Evolutionary conservation across 2,329 filamentous ascomycete species (phyloP), one percentile per base, ranked within the genome.

Genomic region (Fusarium pininemorale): DNA sequence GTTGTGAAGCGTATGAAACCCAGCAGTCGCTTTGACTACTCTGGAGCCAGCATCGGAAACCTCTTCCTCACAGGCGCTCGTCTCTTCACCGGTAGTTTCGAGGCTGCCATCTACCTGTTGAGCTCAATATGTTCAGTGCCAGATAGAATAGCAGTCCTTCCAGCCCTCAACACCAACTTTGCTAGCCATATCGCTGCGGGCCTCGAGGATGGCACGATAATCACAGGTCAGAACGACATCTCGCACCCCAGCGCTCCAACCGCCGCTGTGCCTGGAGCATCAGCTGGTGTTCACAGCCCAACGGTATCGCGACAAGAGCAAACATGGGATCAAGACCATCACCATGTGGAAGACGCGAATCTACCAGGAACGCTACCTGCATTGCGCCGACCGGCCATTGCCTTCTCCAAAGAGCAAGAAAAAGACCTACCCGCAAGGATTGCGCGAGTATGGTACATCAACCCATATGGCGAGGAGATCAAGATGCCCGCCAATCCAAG

Each of bases 401-500:
- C 87, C 9, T 97, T 98, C 80, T 92, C 89, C 79, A 98, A 98
- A 83, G 82, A 86, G 78, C 86, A 90, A 44, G 92, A 94, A 72
- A 90, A 93, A 69, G 93, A 96, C 62, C 86, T 98, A 3, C 89
- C 94, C 0, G 88, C 92, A 0, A 88, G 94, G 35, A 97, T 98
- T 75, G 87, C 91, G 62, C 86, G 95, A 6, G 88, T 98, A 38
- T 98, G 95, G 94, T 98, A 98, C 84, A 98, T 98, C 84, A 98
- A 98, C 79, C 96, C 96, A 0, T 98, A 98, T 81, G 96, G 96
- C n/a, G 94, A 98, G 80, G 95, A 98, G 82, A 98, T 98, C 75
- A 90, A 92, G 24, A 93, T 95, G 1, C 89, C 91, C 0, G 93
- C 94, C 5, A 98, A 98, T 78, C 91, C 94, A 0, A 91, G 94